Evolutionary conservation across 805 yeast genomes (phyloP).

Genomic region (Ogataea sp.): DNA sequence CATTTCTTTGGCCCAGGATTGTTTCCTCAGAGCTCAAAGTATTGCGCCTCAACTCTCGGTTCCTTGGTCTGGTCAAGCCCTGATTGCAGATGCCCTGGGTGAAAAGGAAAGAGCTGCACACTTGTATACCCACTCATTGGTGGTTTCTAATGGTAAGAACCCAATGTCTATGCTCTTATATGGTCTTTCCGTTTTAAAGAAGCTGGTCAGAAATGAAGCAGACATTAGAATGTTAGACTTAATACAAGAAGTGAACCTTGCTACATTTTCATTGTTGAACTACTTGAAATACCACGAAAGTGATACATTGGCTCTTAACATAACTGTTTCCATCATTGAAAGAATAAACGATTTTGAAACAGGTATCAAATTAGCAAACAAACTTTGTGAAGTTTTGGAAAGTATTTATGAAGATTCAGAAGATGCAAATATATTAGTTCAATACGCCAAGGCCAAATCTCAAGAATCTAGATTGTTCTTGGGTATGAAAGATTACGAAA

Average conservation of each 20-base stretch:
- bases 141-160: constrained; percentile 66
- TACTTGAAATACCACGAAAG: constrained; percentile 56
- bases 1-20: constrained; percentile 59
- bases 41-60: constrained; percentile 66
- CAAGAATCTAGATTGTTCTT: constrained; percentile 67
- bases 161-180: constrained; percentile 65
- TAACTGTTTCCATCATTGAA: constrained; percentile 55
- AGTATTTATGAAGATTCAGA: constrained; percentile 45
- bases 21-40: constrained; percentile 69
- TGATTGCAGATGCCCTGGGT: constrained; percentile 45
- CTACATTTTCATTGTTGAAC: constrained; percentile 57
- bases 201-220: constrained; percentile 28
- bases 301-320: constrained; percentile 48
- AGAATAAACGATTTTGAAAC: constrained; percentile 53
- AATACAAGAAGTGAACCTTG: constrained; percentile 58
- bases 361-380: constrained; percentile 41
- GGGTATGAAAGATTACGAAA: constrained; percentile 46
- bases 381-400: constrained; percentile 34
- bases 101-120: constrained; percentile 41
- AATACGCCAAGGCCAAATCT: constrained; percentile 53
- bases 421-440: constrained; percentile 33
- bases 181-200: constrained; percentile 49
- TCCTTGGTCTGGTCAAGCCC: constrained; percentile 86
- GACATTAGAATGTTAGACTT: constrained; percentile 49
- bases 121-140: constrained; percentile 70